Evolutionary conservation across 2,329 filamentous ascomycete genomes (phyloP), one percentile per base, ranked within the genome.

Genomic region (Neofusicoccum umdonicola): DNA sequence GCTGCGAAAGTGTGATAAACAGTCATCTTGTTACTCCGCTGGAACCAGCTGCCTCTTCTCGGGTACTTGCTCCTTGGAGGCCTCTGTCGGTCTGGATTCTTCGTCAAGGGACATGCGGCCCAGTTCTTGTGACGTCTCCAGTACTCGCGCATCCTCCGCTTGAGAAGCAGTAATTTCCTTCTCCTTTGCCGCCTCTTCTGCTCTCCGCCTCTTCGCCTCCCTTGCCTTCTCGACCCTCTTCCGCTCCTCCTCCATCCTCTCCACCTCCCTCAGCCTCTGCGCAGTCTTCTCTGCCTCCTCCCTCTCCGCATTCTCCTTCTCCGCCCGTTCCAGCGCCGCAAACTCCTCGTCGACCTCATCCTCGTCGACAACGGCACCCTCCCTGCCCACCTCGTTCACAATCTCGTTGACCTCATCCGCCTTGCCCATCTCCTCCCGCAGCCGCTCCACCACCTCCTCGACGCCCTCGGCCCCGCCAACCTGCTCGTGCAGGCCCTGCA

Each of bases 261-360:
- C 73, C 34, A 78, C 81, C 64, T 79, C 81, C 45, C 71, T 82
- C 74, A 66, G 73, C 72, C 63, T 75, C 68, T 51, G 71, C 56
- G 67, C 69, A 67, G 71, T 78, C 71, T 70, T 72, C 68, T 77
- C 76, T 22, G 70, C 70, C 45, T 72, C 72, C 65, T 86, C 83
- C 72, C 85, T 84, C 71, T 81, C 80, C 68, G 73, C 78, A 69
- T 87, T 86, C 80, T 96, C 82, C 75, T 90, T 90, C 74, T 96
- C 92, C 3, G 69, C 76, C 39, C 74, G 80, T 77, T 93, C 88
- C 79, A 99, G 80, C 3, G 84, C 88, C 69, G 90, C 90, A 52
- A 98, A 83, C 79, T 97, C 94, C 66, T 94, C 90, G 69, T 97
- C 93, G 63, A 98, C 87, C 75, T 96, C 93, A 19, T 73, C 84